Conservation (phyloP, 495 filamentous ascomycete genomes). For the Penicillium subrubescens region DNA sequence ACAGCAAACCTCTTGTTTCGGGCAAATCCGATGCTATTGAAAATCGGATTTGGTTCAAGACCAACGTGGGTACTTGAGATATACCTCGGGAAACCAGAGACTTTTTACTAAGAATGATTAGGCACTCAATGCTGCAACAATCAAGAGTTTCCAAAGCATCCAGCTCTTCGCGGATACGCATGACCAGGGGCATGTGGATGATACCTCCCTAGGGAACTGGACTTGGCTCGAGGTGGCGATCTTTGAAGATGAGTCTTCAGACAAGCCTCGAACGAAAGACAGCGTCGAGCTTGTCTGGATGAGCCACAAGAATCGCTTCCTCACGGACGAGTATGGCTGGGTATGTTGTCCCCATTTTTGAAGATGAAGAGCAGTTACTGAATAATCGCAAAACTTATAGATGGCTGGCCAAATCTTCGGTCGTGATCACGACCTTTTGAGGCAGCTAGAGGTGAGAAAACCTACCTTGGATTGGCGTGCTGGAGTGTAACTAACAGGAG, state of each 20-base stretch:
- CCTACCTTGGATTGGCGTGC: too few species aligned
- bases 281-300: conserved; percentile 13
- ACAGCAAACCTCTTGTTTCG: not conserved
- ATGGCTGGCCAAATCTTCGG: conserved; percentile 3
- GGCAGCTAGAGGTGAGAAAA: conserved; percentile 4
- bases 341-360: not conserved
- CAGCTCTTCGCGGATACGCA: conserved; percentile 15
- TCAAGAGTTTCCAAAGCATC: conserved; percentile 10
- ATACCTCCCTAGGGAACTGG: conserved; percentile 13
- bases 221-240: conserved; percentile 17
- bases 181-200: conserved; percentile 13
- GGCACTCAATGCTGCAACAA: conserved; percentile 4
- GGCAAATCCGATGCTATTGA: not conserved
- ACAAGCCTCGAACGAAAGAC: conserved; percentile 1
- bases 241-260: conserved; percentile 16
- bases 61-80: not conserved
- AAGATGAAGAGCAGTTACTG: not conserved
- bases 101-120: not conserved
- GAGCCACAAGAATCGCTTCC: conserved; percentile 14
- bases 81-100: not conserved
- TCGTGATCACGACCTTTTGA: conserved; percentile 4
- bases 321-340: conserved; percentile 14
- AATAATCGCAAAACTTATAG: not conserved
- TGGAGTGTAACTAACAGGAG: not conserved
- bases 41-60: conserved; percentile 2